Base-by-base conservation (phyloP, 768 basidiomycete genomes). In the Dioszegia aurantiaca region DNA sequence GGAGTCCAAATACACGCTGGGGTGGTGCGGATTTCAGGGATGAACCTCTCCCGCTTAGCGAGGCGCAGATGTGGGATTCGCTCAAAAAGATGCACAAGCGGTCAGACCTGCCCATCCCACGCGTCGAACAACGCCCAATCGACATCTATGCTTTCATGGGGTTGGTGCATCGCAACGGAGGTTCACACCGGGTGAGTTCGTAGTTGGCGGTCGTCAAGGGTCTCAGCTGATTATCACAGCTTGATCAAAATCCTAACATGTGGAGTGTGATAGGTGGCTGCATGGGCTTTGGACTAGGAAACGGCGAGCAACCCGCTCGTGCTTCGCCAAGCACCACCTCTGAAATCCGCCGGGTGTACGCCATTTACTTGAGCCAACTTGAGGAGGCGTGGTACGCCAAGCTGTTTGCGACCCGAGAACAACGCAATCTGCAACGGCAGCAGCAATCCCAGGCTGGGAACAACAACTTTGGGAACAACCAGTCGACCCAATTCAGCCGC, bases 91-190 rank as follows among this genome's bases (percentile, higher is more conserved):
- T 64, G 9, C 53, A 64, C 26, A 36, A 42, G 12, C 56, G 51
- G 23, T 19, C 49, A 2, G 58, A 59, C 37, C 30, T 70, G 24
- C 37, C 49, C n/a, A 53, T 55, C 6, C 70, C 70, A 0, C 26
- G 45, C 1, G 55, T 72, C 26, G 67, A 69, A 8, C 63, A 62
- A 19, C 55, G 52, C 44, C 54, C 23, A 17, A 41, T 72, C 19
- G 63, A 67, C 43, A 26, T 72, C 39, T 59, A 61, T 45, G 54
- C 58, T 43, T 44, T 72, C 21, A 65, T 69, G 47, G 58, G 45
- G n/a, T 42, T 69, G 17, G 68, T 72, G 5, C 58, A 69, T 56
- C 54, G 56, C 36, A 65, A 67, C 31, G 64, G 65, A 36, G 70
- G 70, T 14, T 60, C 60, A 48, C 58, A 54, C 1, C 64, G 63